Evolutionary conservation across 2,329 filamentous ascomycete species (phyloP), one percentile per base, ranked within the genome.

Genomic region (Onygenales sp.): DNA sequence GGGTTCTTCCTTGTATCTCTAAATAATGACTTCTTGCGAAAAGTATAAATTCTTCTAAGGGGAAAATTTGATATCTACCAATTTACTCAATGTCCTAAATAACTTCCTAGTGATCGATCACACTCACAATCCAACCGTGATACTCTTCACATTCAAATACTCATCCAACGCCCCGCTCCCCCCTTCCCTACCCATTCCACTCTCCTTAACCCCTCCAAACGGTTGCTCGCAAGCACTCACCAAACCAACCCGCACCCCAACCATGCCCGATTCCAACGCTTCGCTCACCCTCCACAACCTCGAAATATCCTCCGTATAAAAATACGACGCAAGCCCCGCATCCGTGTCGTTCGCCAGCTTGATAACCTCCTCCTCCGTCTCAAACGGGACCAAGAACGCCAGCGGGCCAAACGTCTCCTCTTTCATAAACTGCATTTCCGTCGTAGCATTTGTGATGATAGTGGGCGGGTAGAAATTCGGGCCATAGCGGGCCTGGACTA

Each of bases 221-320:
- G 31, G 53, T 37, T 14, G 44, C 45, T 55, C 49, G n/a, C 43
- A 52, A 36, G 50, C 50, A 33, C 49, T 51, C 13, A 54, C 45
- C 32, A 51, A 17, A 9, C 52, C 48, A 14, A 54, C 52, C 42
- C 48, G 79, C 42, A 78, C 58, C 52, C 88, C 88, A 1, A 94
- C 82, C 89, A 94, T 94, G 51, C 88, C 89, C 1, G 92, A 87
- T 66, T 94, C 86, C 40, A 94, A 73, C 13, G 78, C 77, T 70
- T 87, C 84, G 0, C 83, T 81, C 0, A 88, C 79, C 47, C 84
- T 75, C 61, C 76, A 73, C 32, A 82, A 77, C 6, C 84, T 72
- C 63, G 79, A 74, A 10, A 86, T 56, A 62, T 87, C 79, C 49
- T 73, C 71, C 5, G 81, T 92, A 46, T 47, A 63, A 45, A 70